Conservation (phyloP, 2,329 filamentous ascomycete species). For the Setomelanomma holmii region DNA sequence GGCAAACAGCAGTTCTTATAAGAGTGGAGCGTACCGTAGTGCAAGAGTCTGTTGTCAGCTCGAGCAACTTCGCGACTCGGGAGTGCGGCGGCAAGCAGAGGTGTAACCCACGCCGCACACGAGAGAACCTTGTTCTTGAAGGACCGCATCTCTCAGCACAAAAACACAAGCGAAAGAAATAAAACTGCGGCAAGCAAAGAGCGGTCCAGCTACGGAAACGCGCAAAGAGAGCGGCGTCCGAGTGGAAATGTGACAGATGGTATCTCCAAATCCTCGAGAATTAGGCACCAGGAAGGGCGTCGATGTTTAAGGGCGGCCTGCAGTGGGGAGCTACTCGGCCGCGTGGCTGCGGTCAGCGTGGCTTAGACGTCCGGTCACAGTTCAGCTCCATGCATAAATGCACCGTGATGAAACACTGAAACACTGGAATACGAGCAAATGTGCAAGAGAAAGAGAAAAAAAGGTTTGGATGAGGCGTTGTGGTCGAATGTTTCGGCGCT, state of each 20-base stretch:
- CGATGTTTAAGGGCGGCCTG: slow-evolving; percentile 16
- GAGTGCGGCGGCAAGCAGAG: slow-evolving; percentile 40
- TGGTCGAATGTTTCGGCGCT: not conserved
- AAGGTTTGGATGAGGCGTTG: not conserved
- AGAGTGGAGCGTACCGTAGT: slow-evolving; percentile 38
- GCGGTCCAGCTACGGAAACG: slow-evolving; percentile 9
- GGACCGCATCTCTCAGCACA: slow-evolving; percentile 34
- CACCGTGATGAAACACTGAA: slow-evolving; percentile 22
- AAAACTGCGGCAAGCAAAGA: slow-evolving; percentile 4
- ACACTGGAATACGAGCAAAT: not conserved
- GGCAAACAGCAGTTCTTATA: slow-evolving; percentile 31
- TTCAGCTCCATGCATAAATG: slow-evolving; percentile 24
- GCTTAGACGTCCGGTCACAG: slow-evolving; percentile 36
- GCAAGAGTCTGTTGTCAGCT: slow-evolving; percentile 30
- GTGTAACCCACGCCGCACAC: slow-evolving; percentile 35
- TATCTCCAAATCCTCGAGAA: slow-evolving; percentile 21
- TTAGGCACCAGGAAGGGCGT: slow-evolving; percentile 43
- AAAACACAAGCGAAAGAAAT: slow-evolving; percentile 11
- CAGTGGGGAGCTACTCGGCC: slow-evolving; percentile 6
- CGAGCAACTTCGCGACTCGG: slow-evolving; percentile 23
- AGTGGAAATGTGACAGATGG: slow-evolving; percentile 25
- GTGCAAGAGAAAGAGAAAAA: not conserved
- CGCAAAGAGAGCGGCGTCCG: slow-evolving; percentile 25
- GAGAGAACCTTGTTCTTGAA: slow-evolving; percentile 42
- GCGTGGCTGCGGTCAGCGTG: slow-evolving; percentile 31